A percentile compares a stretch with the other conserved stretches of the same genome.
phyloP scores from a whole-genome alignment of 139 green algal genomes.

The Bryopsis sp. region DNA sequence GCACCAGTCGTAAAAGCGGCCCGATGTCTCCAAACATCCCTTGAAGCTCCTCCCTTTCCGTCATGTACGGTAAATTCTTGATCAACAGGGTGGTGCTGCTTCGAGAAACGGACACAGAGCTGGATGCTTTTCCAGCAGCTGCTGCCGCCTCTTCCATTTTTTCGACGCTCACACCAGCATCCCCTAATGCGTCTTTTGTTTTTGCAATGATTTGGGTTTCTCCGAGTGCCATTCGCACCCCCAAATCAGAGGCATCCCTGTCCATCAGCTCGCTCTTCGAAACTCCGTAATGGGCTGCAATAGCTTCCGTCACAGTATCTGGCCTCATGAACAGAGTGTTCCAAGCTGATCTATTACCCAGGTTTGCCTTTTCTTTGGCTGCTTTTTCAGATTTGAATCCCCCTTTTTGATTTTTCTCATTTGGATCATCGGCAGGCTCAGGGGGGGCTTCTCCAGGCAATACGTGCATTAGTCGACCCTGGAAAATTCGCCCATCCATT shows the following conservation, averaged over 20 bases:
- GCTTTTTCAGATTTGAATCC: slow-evolving; percentile 52
- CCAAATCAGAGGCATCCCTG: slow-evolving; percentile 36
- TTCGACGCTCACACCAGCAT: slow-evolving; percentile 58
- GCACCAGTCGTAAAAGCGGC: slow-evolving; percentile 59
- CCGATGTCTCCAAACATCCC: slow-evolving; percentile 48
- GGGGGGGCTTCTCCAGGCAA: slow-evolving; percentile 47
- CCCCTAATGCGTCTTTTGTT: slow-evolving; percentile 79
- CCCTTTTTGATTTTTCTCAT: background rate
- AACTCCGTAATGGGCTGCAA: slow-evolving; percentile 82
- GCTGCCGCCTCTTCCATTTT: slow-evolving; percentile 67
- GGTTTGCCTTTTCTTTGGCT: slow-evolving; percentile 58
- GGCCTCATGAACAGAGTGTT: slow-evolving; percentile 95
- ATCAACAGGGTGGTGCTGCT: slow-evolving; percentile 65
- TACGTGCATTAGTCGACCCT: slow-evolving; percentile 90
- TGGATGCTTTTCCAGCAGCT: slow-evolving; percentile 37
- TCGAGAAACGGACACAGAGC: slow-evolving; percentile 40
- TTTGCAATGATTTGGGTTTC: slow-evolving; percentile 86
- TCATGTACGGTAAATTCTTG: slow-evolving; percentile 92
- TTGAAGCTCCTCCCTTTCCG: slow-evolving; percentile 53
- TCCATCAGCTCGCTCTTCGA: slow-evolving; percentile 85
- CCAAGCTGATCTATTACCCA: slow-evolving; percentile 74
- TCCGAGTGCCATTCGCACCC: slow-evolving; percentile 84
- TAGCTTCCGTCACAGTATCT: slow-evolving; percentile 87
- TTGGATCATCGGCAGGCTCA: background rate
- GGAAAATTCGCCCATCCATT: slow-evolving; percentile 71